Percentiles rank a stretch among this genome's conserved stretches.
phyloP scores from a whole-genome alignment of 2,329 filamentous ascomycete genomes.

The Colletotrichum lini region DNA sequence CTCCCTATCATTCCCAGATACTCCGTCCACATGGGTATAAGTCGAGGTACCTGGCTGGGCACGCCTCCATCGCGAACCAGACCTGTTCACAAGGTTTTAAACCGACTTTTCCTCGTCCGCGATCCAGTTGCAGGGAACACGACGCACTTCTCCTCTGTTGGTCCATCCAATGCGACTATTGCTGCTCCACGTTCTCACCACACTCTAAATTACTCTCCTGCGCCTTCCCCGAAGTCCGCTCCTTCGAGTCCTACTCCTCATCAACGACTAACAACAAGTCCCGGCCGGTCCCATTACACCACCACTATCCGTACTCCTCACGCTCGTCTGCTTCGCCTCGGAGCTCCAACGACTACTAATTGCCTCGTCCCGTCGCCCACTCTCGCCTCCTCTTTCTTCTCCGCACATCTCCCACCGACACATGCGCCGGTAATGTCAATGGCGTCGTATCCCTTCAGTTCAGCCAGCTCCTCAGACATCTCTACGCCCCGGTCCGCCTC shows the following conservation, averaged over 20 bases:
- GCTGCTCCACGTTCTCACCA: slow-evolving; percentile 40
- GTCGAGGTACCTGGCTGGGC: slow-evolving; percentile 39
- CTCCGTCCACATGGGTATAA: slow-evolving; percentile 38
- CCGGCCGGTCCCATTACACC: slow-evolving; percentile 40
- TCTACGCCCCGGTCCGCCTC: slow-evolving; percentile 69
- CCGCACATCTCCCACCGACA: slow-evolving; percentile 40
- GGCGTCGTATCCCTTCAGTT: slow-evolving; percentile 57
- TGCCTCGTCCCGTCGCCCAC: slow-evolving; percentile 39
- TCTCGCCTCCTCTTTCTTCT: slow-evolving; percentile 42
- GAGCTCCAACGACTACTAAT: slow-evolving; percentile 41
- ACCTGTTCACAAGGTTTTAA: slow-evolving; percentile 47
- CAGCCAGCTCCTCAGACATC: slow-evolving; percentile 65
- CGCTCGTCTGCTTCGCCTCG: slow-evolving; percentile 33
- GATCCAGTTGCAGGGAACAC: slow-evolving; percentile 40
- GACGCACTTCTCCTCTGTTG: slow-evolving; percentile 37
- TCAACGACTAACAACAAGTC: slow-evolving; percentile 24
- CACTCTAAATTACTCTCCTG: slow-evolving; percentile 39
- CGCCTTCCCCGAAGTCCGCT: slow-evolving; percentile 36
- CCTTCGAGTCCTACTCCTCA: slow-evolving; percentile 7
- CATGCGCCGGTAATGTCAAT: slow-evolving; percentile 43
- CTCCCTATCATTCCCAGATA: slow-evolving; percentile 41
- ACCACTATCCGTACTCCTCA: slow-evolving; percentile 31
- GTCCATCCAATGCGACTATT: slow-evolving; percentile 39
- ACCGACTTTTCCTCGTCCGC: slow-evolving; percentile 53
- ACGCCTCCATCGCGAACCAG: slow-evolving; percentile 35